Percentiles rank a stretch among this genome's conserved stretches.
These are phyloP conservation scores for Pilobolus umbonatus DNA, from an alignment of 192 early-diverging fungal genomes.

Conservation along the genomic window DNA sequence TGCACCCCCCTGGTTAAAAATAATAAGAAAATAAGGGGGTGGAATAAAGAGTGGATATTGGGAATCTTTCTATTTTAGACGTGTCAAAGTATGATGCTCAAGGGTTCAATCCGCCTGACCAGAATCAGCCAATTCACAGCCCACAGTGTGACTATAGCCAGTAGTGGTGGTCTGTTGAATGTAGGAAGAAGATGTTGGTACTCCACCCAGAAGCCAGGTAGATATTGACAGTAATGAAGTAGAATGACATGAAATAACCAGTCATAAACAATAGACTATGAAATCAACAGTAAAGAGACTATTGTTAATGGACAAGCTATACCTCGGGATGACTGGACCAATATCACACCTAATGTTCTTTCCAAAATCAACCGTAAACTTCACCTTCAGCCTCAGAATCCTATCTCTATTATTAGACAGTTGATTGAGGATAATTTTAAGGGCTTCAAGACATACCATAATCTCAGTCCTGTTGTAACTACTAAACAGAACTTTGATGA, in stretches of 20 bases:
- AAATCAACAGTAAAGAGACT: constrained; percentile 9
- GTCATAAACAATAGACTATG: neutral
- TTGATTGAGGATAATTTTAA: constrained; percentile 75
- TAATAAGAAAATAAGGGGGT: too few relatives aligned
- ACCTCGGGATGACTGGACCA: constrained; percentile 64
- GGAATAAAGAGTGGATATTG: too few relatives aligned
- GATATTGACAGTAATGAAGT: neutral
- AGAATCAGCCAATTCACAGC: neutral
- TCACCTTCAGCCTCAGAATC: constrained; percentile 75
- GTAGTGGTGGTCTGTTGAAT: neutral
- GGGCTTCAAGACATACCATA: constrained; percentile 55
- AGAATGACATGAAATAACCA: neutral
- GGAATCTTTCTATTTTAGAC: neutral
- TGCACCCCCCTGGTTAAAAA: too few relatives aligned
- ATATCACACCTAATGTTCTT: constrained; percentile 70
- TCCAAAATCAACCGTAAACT: constrained; percentile 71
- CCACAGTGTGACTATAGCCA: neutral
- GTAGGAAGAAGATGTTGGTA: neutral
- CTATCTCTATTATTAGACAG: constrained; percentile 79
- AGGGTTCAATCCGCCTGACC: neutral
- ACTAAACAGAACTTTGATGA: constrained; percentile 89
- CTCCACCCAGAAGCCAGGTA: neutral
- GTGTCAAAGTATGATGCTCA: neutral
- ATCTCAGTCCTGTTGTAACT: constrained; percentile 78
- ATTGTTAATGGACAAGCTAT: constrained; percentile 39